These are phyloP conservation scores for Backusella circina DNA, from an alignment of 192 early-diverging fungal genomes.

Conservation along the genomic window DNA sequence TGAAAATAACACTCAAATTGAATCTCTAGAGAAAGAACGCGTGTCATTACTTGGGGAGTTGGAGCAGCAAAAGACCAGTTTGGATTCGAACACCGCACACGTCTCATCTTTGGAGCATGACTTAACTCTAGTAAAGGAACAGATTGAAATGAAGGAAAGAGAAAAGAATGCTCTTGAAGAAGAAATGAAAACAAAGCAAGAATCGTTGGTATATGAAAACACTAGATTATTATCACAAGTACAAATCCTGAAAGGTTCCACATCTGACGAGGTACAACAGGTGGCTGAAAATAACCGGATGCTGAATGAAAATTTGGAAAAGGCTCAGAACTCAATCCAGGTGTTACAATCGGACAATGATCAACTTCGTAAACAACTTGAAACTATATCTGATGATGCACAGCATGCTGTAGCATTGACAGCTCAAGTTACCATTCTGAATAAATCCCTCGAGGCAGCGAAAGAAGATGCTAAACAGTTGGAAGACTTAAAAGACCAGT, in stretches of 20 bases:
- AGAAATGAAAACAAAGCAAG: background rate
- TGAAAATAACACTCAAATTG: background rate
- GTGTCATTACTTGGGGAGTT: background rate
- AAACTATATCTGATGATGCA: background rate
- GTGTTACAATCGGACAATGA: slow-evolving; percentile 1
- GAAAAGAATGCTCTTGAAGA: background rate
- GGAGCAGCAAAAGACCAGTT: background rate
- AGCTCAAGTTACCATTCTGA: background rate
- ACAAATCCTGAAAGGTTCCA: background rate
- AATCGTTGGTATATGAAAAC: background rate
- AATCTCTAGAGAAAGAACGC: background rate
- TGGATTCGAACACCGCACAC: background rate
- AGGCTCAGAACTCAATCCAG: background rate
- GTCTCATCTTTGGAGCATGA: background rate
- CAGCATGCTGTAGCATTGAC: background rate
- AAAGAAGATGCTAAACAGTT: background rate
- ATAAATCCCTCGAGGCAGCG: background rate
- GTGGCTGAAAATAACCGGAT: background rate
- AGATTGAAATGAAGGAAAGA: background rate
- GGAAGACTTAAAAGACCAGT: background rate
- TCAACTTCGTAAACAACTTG: background rate
- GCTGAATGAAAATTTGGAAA: background rate
- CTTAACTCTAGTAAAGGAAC: background rate
- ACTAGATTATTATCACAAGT: background rate
- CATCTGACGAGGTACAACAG: background rate